Conservation (phyloP, 2,329 filamentous ascomycete species). For the Talaromyces sp. region DNA sequence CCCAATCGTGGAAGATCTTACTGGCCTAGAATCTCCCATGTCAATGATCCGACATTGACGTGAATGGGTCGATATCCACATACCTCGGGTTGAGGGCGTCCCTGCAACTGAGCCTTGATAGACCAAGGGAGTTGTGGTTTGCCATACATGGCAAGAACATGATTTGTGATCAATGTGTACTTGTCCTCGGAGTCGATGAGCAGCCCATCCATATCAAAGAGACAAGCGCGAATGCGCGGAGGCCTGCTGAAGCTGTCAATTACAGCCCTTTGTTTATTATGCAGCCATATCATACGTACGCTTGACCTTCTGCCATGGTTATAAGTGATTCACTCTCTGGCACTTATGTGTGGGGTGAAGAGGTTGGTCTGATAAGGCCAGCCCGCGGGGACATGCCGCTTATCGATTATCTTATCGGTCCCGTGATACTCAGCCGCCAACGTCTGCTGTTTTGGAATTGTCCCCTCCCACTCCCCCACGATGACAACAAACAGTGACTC, state of each 20-base stretch:
- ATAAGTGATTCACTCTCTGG: neutral
- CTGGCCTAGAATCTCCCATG: slow-evolving; percentile 48
- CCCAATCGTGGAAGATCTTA: slow-evolving; percentile 76
- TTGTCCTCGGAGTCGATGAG: slow-evolving; percentile 90
- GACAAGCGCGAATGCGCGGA: slow-evolving; percentile 81
- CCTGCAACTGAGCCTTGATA: slow-evolving; percentile 86
- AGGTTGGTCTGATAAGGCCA: slow-evolving; percentile 8
- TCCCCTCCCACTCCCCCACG: neutral
- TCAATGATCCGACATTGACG: neutral
- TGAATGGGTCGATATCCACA: neutral
- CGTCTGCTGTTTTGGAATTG: neutral
- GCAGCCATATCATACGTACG: neutral
- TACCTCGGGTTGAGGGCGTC: slow-evolving; percentile 62
- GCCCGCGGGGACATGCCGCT: slow-evolving; percentile 1
- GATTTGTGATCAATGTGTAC: slow-evolving; percentile 83
- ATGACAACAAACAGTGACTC: slow-evolving; percentile 8
- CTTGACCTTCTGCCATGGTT: neutral
- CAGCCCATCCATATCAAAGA: slow-evolving; percentile 99
- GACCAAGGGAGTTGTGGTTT: slow-evolving; percentile 82
- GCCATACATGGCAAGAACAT: slow-evolving; percentile 74
- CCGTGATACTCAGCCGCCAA: slow-evolving; percentile 21
- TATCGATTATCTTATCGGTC: slow-evolving; percentile 24
- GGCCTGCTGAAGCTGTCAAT: slow-evolving; percentile 55
- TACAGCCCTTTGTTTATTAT: neutral
- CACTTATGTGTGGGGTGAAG: neutral